Base-by-base conservation (phyloP, 2,329 filamentous ascomycete genomes). In the Colletotrichum gloeosporioides region DNA sequence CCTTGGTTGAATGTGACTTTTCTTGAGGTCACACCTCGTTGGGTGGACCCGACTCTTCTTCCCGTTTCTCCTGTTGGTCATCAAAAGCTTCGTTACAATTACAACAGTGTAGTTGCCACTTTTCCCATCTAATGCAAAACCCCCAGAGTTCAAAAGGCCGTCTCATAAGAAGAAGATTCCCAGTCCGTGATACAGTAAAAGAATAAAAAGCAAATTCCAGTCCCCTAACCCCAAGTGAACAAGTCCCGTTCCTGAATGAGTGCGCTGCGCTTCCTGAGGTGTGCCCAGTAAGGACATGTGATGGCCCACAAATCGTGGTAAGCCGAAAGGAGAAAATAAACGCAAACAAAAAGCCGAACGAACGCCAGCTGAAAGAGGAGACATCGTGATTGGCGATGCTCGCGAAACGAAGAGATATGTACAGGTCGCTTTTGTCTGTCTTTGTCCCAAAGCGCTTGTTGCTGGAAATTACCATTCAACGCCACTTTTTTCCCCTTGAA, bases 101-200 rank as follows among this genome's bases (percentile, higher is more conserved):
- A 77, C 77, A 78, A 75, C 77, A 55, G 63, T 69, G 71, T 75
- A 78, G 75, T 78, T 75, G 77, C 75, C 68, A 74, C 73, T 78
- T 77, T 71, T 66, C 70, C 67, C 73, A 55, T 74, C 77, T 78
- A 78, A 71, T 71, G 72, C 53, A 61, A 67, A 74, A 66, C 49
- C 64, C 44, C 55, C 29, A 34, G 57, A 63, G 36, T 53, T 70
- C 36, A 70, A 70, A 53, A 70, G 68, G 68, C 68, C 36, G 68
- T 70, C 34, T 69, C 39, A 39, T 22, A 53, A 53, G 44, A 63
- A 70, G 36, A 62, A 70, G 39, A 63, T 70, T 34, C 68, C 65
- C 39, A 25, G 8, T 49, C n/a, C 32, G 32, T 67, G 8, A 68
- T 55, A 73, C 57, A 34, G 16, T 31, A 49, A 61, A 61, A 62